A percentile compares a stretch with the other conserved stretches of the same genome.
phyloP scores from a whole-genome alignment of 177 flowering plant genomes.

The Vitis hybrid region DNA sequence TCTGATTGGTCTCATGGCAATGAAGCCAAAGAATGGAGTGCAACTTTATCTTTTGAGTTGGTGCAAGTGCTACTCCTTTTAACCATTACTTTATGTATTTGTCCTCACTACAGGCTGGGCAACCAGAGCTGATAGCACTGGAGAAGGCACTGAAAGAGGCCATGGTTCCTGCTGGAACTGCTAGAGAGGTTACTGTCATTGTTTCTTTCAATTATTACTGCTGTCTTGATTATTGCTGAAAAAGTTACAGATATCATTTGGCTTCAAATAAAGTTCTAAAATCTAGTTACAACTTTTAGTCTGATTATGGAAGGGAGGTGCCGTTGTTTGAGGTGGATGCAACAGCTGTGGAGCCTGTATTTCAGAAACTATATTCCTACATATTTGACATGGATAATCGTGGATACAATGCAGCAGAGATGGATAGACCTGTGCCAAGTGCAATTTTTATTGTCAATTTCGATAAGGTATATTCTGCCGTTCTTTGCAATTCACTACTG shows the following conservation, averaged over 20 bases:
- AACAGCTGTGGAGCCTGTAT: slow-evolving; percentile 69
- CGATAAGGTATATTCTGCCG: slow-evolving; percentile 66
- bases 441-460: slow-evolving; percentile 91
- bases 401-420: slow-evolving; percentile 42
- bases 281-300: slow-evolving; percentile 31
- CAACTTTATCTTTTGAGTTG: neutral
- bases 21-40: neutral
- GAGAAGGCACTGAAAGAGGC: slow-evolving; percentile 85
- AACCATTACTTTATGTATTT: neutral
- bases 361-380: slow-evolving; percentile 74
- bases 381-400: slow-evolving; percentile 63
- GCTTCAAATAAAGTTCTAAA: neutral
- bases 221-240: neutral
- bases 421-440: slow-evolving; percentile 74
- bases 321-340: slow-evolving; percentile 93
- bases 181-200: slow-evolving; percentile 70
- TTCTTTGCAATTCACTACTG: neutral
- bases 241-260: neutral
- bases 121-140: slow-evolving; percentile 81
- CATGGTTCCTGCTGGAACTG: slow-evolving; percentile 83
- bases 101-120: slow-evolving; percentile 61
- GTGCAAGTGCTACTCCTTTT: neutral
- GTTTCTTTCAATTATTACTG: neutral
- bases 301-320: slow-evolving; percentile 88
- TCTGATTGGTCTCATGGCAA: neutral